Percentiles rank a stretch among this genome's conserved stretches.
phyloP scores from a whole-genome alignment of 78 protist species.

The Capsaspora owczarzaki region DNA sequence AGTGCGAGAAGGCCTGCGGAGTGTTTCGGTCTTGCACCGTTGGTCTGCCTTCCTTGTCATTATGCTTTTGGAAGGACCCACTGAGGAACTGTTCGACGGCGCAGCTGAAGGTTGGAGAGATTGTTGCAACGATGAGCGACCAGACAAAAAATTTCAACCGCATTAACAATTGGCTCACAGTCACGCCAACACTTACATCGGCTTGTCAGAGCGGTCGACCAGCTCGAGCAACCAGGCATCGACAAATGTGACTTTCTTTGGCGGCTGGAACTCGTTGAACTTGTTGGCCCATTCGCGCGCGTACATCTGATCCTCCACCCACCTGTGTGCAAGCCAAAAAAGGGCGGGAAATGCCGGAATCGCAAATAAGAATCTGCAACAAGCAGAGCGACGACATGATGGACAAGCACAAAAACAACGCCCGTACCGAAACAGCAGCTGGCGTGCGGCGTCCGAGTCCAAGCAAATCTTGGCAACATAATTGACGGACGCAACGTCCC shows the following conservation, averaged over 20 bases:
- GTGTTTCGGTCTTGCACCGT: conserved; percentile 43
- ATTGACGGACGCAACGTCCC: not conserved
- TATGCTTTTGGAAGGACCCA: conserved; percentile 51
- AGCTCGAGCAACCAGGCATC: conserved; percentile 45
- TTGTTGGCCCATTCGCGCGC: conserved; percentile 40
- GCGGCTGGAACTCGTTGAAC: conserved; percentile 41
- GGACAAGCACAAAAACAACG: no score
- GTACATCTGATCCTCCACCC: conserved; percentile 54
- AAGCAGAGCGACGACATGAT: no score
- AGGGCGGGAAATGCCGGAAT: no score
- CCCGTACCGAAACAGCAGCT: conserved; percentile 17
- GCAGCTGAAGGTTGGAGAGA: no score
- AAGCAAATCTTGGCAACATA: not conserved
- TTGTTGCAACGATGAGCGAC: no score
- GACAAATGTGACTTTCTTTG: conserved; percentile 50
- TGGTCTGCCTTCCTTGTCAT: conserved; percentile 68
- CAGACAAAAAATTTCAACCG: no score
- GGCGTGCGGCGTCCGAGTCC: not conserved
- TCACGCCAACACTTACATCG: no score
- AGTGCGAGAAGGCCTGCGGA: conserved; percentile 85
- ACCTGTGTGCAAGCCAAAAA: no score
- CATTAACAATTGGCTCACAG: no score
- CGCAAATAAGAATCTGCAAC: no score
- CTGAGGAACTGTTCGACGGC: not conserved
- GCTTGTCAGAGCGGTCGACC: conserved; percentile 28